These are phyloP conservation scores for Podaxis rugospora DNA, from an alignment of 768 basidiomycete species.

Conservation along the genomic window DNA sequence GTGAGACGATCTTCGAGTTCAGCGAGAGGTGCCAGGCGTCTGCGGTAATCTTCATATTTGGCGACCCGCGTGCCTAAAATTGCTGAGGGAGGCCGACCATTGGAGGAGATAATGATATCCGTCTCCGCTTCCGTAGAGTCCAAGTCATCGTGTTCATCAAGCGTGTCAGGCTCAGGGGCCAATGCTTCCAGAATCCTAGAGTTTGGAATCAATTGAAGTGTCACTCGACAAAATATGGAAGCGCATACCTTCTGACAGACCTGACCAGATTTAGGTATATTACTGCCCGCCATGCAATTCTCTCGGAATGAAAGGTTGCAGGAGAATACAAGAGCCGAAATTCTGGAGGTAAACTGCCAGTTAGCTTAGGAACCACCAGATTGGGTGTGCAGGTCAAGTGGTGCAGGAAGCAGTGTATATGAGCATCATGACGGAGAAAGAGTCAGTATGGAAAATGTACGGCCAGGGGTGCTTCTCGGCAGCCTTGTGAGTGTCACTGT, in stretches of 20 bases:
- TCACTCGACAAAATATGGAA: slow-evolving; percentile 10
- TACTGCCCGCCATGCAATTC: slow-evolving; percentile 83
- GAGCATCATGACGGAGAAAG: neutral
- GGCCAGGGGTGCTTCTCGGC: neutral
- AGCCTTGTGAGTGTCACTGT: neutral
- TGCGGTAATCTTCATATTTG: slow-evolving; percentile 59
- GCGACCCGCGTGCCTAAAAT: slow-evolving; percentile 45
- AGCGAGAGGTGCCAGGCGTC: slow-evolving; percentile 60
- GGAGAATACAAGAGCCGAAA: slow-evolving; percentile 81
- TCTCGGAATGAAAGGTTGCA: slow-evolving; percentile 71
- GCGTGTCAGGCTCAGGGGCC: slow-evolving; percentile 54
- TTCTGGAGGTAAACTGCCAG: slow-evolving; percentile 40
- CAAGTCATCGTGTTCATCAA: slow-evolving; percentile 55
- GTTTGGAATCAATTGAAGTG: slow-evolving; percentile 15
- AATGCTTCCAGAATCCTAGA: slow-evolving; percentile 71
- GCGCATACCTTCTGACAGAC: slow-evolving; percentile 63
- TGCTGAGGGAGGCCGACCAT: slow-evolving; percentile 47
- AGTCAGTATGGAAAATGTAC: neutral
- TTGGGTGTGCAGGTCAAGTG: neutral
- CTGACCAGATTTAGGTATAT: slow-evolving; percentile 86
- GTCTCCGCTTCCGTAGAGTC: slow-evolving; percentile 46
- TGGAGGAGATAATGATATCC: slow-evolving; percentile 45
- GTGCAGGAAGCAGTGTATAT: neutral
- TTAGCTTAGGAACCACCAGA: neutral
- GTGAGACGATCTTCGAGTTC: slow-evolving; percentile 70